Evolutionary conservation across 2,329 filamentous ascomycete genomes (phyloP).

Genomic region (Aspergillus brunneoviolaceus): DNA sequence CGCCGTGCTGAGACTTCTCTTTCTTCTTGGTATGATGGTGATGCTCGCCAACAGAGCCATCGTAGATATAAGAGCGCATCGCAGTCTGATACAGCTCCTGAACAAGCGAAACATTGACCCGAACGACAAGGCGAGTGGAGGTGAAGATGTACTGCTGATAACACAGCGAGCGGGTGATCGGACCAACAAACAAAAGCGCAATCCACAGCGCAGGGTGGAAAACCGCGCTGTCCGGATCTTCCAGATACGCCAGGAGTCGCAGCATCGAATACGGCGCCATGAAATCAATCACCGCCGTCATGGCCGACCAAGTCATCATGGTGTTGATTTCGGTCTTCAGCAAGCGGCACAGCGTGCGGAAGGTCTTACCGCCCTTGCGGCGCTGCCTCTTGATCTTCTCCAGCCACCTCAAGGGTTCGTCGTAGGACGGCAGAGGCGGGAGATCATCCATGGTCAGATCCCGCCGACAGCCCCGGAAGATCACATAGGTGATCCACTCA

Average conservation of each 20-base stretch:
- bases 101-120: slow-evolving; percentile 57
- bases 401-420: slow-evolving; percentile 29
- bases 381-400: slow-evolving; percentile 26
- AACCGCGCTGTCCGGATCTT: slow-evolving; percentile 45
- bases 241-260: slow-evolving; percentile 53
- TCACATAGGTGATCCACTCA: slow-evolving; percentile 35
- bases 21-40: not conserved
- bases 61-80: slow-evolving; percentile 56
- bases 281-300: slow-evolving; percentile 44
- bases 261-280: slow-evolving; percentile 57
- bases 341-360: slow-evolving; percentile 25
- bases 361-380: slow-evolving; percentile 28
- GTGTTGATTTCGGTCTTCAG: slow-evolving; percentile 26
- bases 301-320: slow-evolving; percentile 29
- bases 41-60: slow-evolving; percentile 31
- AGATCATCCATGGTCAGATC: slow-evolving; percentile 35
- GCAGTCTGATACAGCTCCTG: slow-evolving; percentile 60
- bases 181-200: slow-evolving; percentile 54
- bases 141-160: slow-evolving; percentile 61
- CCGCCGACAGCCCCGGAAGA: slow-evolving; percentile 28
- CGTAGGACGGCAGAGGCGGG: slow-evolving; percentile 32
- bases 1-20: not conserved
- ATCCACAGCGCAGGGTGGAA: slow-evolving; percentile 57
- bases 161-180: slow-evolving; percentile 49
- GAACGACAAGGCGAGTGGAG: slow-evolving; percentile 57